Base-by-base conservation (phyloP, 768 basidiomycete species). In the Leccinum disarticulatum region DNA sequence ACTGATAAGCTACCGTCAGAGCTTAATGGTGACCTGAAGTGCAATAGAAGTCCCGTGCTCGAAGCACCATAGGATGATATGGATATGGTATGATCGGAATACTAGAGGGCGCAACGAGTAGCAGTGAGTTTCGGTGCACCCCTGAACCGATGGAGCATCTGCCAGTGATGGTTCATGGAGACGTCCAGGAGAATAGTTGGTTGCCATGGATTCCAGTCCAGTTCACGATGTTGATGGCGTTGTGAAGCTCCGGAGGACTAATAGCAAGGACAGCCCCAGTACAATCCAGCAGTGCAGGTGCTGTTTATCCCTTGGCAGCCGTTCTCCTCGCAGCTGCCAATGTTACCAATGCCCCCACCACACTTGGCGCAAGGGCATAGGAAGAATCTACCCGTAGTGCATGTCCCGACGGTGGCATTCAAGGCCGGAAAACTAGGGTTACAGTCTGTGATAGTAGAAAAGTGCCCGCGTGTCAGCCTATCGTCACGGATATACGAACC, bases 281-380 rank as follows among this genome's bases (percentile, higher is more conserved):
- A 60, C 0, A 19, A n/a, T 11, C 60, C 58, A n/a, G 33, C 2
- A 15, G 43, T 48, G 19, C 43, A 61, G 28, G 27, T 0, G 35
- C 51, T 35, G 1, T 43, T 13, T 13, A 13, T 31, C n/a, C 51
- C 51, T 30, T 19, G n/a, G 35, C 58, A 60, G 8, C 35, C 58
- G 2, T 50, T 41, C 2, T 7, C 31, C 5, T 28, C 7, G 22
- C 46, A 59, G 2, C 15, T n/a, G 2, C 48, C 36, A 6, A 31
- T 4, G 15, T 49, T 25, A 7, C 14, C 25, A 14, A 1, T 2
- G 3, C 52, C 28, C 36, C 43, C 31, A 6, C 51, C 58, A 15
- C 51, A 61, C 47, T 61, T 54, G 51, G 30, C 19, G 27, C 31
- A 33, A 30, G 30, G n/a, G 31, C 51, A 33, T 50, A 17, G 27